Base-by-base conservation (phyloP, 495 filamentous ascomycete genomes). In the Penicillium arizonense region DNA sequence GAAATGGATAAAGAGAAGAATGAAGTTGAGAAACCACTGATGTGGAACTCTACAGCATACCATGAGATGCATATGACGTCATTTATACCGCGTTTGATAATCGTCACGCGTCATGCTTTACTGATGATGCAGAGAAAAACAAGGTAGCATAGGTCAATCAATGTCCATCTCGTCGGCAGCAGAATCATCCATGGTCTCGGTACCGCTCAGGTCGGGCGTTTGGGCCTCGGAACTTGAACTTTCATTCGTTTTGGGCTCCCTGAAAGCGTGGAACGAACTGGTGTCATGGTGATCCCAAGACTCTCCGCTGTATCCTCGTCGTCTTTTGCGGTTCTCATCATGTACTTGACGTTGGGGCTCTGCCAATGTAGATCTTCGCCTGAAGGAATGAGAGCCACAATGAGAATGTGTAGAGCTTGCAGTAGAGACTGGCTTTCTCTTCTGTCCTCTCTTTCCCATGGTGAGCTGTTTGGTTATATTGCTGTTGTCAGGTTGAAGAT, bases 341-440 rank as follows among this genome's bases (percentile, higher is more conserved):
- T 57, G 26, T 1, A 23, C 47, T 28, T 58, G 41, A 13, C 53
- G 28, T 45, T 55, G 45, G 5, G 14, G 13, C 38, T 67, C 61
- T 32, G 7, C 44, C 32, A 6, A 35, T 14, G 30, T 38, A 30
- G 18, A 39, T 42, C 26, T 41, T 52, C 1, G 41, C 6, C 44
- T 28, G 2, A 32, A 30, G 3, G 30, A 30, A 5, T 49, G 50
- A n/a, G 42, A 37, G 0, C 11, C 18, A 38, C 37, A 13, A 14
- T 44, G 43, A 35, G 40, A 13, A 16, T 44, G 43, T 12, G 5
- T 28, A 21, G 39, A 20, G 18, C 50, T 24, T 16, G 48, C 9
- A 12, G 41, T 30, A 16, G 40, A 47, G 26, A 54, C 35, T n/a
- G 69, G 46, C 53, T 75, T 77, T 49, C 74, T 62, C 42, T 77